These are phyloP conservation scores for Rhizopogon salebrosus DNA, from an alignment of 768 basidiomycete genomes.

Conservation along the genomic window DNA sequence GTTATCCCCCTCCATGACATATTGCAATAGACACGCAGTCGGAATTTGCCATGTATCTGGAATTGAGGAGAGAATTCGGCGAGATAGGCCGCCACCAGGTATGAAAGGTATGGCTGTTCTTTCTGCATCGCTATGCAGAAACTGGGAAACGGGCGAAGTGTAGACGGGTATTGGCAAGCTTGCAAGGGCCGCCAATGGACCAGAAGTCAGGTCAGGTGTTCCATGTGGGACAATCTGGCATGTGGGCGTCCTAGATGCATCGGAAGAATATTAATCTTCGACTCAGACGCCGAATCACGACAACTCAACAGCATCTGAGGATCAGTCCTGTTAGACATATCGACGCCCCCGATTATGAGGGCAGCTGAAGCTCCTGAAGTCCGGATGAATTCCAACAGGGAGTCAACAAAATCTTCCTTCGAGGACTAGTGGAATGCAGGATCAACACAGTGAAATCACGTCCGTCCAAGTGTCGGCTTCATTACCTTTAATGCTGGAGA, in stretches of 20 bases:
- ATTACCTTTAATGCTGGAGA: slow-evolving; percentile 74
- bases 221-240: slow-evolving; percentile 47
- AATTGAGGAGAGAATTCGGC: slow-evolving; percentile 58
- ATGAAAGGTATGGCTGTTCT: slow-evolving; percentile 57
- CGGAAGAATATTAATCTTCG: background rate
- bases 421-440: slow-evolving; percentile 37
- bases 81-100: slow-evolving; percentile 72
- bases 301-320: slow-evolving; percentile 66
- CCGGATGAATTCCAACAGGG: slow-evolving; percentile 54
- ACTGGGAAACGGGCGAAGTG: slow-evolving; percentile 41
- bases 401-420: slow-evolving; percentile 62
- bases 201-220: slow-evolving; percentile 39
- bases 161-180: slow-evolving; percentile 51
- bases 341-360: slow-evolving; percentile 71
- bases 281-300: background rate
- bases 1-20: slow-evolving; percentile 82
- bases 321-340: slow-evolving; percentile 68
- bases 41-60: slow-evolving; percentile 47
- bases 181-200: slow-evolving; percentile 38
- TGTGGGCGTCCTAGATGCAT: slow-evolving; percentile 51
- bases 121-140: slow-evolving; percentile 20
- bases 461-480: background rate
- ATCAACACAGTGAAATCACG: background rate
- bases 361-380: slow-evolving; percentile 43
- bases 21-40: slow-evolving; percentile 59